Evolutionary conservation across 768 basidiomycete genomes (phyloP).

Genomic region (Collybiopsis luxurians): DNA sequence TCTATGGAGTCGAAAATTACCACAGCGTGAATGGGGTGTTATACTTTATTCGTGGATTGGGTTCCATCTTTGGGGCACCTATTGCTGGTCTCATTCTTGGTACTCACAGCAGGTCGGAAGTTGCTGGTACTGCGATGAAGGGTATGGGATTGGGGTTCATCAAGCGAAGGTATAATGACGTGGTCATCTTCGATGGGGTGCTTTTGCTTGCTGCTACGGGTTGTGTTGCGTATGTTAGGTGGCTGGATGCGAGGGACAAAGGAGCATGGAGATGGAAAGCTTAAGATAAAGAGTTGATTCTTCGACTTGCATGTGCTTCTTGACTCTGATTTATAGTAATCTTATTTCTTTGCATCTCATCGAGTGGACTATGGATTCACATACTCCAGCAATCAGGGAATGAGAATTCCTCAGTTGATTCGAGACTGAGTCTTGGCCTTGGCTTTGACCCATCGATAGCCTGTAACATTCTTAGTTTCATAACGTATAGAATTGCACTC

Average conservation of each 20-base stretch:
- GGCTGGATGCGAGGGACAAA: conserved; percentile 38
- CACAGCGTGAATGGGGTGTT: conserved; percentile 37
- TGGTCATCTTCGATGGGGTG: conserved; percentile 35
- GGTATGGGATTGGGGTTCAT: conserved; percentile 11
- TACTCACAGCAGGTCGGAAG: conserved; percentile 23
- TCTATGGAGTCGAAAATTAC: conserved; percentile 42
- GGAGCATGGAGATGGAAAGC: conserved; percentile 40
- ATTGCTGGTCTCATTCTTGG: conserved; percentile 40
- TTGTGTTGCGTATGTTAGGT: conserved; percentile 39
- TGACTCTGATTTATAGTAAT: too few species aligned
- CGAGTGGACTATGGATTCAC: too few species aligned
- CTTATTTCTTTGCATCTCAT: too few species aligned
- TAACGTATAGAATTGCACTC: too few species aligned
- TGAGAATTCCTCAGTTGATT: too few species aligned
- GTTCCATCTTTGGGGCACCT: conserved; percentile 38
- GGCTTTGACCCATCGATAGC: too few species aligned
- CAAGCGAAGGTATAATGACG: conserved; percentile 30
- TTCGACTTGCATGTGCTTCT: too few species aligned
- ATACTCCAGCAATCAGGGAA: too few species aligned
- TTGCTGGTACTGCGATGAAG: background rate
- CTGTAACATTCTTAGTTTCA: too few species aligned
- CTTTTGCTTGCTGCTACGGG: conserved; percentile 32
- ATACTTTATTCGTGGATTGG: conserved; percentile 41
- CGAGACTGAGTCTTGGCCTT: too few species aligned
- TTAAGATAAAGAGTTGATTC: background rate